These are phyloP conservation scores for Jackrogersella minutella DNA, from an alignment of 495 filamentous ascomycete species.

Conservation along the genomic window DNA sequence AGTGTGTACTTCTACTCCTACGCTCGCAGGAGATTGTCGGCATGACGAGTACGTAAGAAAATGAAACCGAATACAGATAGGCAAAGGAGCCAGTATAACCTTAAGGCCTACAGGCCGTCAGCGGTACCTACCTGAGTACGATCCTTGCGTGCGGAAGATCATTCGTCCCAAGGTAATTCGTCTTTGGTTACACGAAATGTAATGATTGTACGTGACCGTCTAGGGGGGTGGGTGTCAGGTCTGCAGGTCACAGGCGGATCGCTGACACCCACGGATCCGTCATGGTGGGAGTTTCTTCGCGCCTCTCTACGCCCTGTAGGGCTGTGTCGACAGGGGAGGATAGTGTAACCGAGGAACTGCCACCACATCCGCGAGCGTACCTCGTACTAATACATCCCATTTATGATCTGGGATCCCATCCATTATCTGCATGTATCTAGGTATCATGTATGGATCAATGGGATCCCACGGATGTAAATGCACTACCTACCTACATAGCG, in stretches of 20 bases:
- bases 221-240: conserved; percentile 3
- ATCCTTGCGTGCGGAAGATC: conserved; percentile 19
- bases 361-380: conserved; percentile 9
- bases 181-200: conserved; percentile 17
- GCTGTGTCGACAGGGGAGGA: conserved; percentile 30
- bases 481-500: neutral
- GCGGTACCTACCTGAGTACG: conserved; percentile 10
- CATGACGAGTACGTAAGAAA: conserved; percentile 32
- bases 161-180: conserved; percentile 22
- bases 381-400: conserved; percentile 7
- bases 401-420: too few species aligned
- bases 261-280: conserved; percentile 29
- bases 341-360: conserved; percentile 22
- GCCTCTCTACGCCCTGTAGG: conserved; percentile 38
- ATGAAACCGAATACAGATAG: conserved; percentile 25
- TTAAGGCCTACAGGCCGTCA: conserved; percentile 15
- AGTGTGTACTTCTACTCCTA: conserved; percentile 22
- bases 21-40: conserved; percentile 2
- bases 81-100: conserved; percentile 10
- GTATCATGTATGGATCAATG: neutral
- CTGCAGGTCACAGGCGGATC: conserved; percentile 17
- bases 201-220: conserved; percentile 5
- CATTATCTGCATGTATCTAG: too few species aligned
- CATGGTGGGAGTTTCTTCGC: conserved; percentile 5
- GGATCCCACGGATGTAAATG: too few species aligned